phyloP scores from a whole-genome alignment of 257 asterid species.

The Nyctanthes arbortristis region DNA sequence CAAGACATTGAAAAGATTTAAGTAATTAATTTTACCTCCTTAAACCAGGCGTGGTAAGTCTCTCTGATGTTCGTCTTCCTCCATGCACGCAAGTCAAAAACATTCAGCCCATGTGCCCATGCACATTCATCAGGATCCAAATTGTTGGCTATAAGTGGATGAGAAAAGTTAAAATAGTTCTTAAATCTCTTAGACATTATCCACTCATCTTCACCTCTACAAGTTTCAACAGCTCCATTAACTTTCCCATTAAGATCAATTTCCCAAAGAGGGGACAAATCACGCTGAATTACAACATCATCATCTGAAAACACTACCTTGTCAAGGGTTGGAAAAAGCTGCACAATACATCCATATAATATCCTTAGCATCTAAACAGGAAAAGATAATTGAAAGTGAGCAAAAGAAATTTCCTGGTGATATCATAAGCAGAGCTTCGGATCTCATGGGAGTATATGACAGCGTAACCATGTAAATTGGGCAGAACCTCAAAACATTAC shows the following conservation, averaged over 20 bases:
- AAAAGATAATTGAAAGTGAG: conserved; percentile 4
- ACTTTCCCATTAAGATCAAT: conserved; percentile 38
- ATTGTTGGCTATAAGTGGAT: conserved; percentile 31
- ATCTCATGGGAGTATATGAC: not conserved
- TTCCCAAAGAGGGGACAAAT: conserved; percentile 34
- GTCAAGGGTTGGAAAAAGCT: conserved; percentile 56
- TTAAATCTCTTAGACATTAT: conserved; percentile 35
- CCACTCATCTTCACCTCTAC: conserved; percentile 34
- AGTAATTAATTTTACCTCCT: conserved; percentile 21
- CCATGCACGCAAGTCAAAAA: conserved; percentile 38
- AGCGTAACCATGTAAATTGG: not conserved
- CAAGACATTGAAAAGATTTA: conserved; percentile 2
- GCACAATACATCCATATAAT: conserved; percentile 22
- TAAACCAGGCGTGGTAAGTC: conserved; percentile 35
- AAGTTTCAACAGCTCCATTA: conserved; percentile 41
- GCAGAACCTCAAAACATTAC: not conserved
- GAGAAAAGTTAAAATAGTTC: conserved; percentile 39
- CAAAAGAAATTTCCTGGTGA: not conserved
- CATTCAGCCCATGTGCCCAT: conserved; percentile 43
- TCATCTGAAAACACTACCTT: conserved; percentile 59
- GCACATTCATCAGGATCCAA: conserved; percentile 36
- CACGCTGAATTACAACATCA: conserved; percentile 47
- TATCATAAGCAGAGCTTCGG: not conserved
- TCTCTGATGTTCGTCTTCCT: conserved; percentile 29
- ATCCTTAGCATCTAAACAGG: conserved; percentile 7